Evolutionary conservation across 148 eudicot species (phyloP), one percentile per base, ranked within the genome.

Genomic region (Rhododendron vialii): DNA sequence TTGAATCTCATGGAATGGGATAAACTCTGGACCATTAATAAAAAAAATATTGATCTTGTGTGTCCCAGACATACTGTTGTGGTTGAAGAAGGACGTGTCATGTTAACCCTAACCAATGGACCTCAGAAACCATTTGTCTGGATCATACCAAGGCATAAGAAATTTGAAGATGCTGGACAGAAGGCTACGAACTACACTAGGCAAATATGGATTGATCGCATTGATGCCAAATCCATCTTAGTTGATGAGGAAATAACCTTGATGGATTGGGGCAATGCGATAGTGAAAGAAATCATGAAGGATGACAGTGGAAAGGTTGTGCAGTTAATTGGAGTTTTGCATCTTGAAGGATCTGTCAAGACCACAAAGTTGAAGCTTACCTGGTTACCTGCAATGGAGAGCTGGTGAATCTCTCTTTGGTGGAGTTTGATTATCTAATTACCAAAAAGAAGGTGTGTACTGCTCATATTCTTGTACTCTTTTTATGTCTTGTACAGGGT

Each of bases 1-100:
- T 92, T 96, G 61, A 96, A 96, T 90, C 98, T 96, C 81, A 96
- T 96, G 99, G 98, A 96, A 86, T 96, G 99, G 99, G 99, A 96
- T 88, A 97, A 95, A 88, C 95, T 97, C 20, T 97, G 99, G 99
- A 94, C 94, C 28, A 95, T 95, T 63, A 97, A 97, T 88, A 95
- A 97, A 90, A 97, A 92, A 87, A 93, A 95, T 22, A 93, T 97
- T 67, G 98, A 97, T 89, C 99, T 98, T 45, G 96, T 94, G 18
- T 95, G 99, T 88, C 93, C 99, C 15, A 93, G 99, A 91, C 98
- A 97, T 83, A 97, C 99, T 33, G 98, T 98, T 55, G 90, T 95
- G 2, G 77, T 92, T 88, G 98, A 94, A 88, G 95, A 93, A 84
- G 85, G 89, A 17, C 92, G 93, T 45, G 98, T 94, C 82, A 82